These are phyloP conservation scores for Henckelia pumila DNA, from an alignment of 257 asterid species.

Conservation along the genomic window DNA sequence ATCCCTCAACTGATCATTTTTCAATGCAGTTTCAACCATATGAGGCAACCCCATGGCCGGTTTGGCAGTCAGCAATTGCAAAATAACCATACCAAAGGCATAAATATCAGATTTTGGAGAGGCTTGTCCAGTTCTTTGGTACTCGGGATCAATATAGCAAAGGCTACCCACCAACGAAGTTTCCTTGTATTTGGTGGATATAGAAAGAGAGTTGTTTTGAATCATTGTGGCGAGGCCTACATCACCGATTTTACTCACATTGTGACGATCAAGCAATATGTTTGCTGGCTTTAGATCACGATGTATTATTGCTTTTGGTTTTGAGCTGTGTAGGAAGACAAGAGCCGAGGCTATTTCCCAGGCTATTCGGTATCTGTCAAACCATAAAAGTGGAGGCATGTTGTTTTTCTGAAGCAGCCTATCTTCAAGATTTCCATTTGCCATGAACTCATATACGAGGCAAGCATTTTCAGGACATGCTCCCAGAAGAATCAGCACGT, in stretches of 20 bases:
- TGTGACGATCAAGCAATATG: constrained; percentile 73
- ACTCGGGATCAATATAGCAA: constrained; percentile 89
- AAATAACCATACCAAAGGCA: constrained; percentile 70
- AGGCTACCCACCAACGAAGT: constrained; percentile 65
- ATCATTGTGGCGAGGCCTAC: constrained; percentile 75
- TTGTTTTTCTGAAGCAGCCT: constrained; percentile 46
- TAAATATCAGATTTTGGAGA: constrained; percentile 71
- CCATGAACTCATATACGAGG: constrained; percentile 90
- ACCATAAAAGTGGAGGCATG: constrained; percentile 70
- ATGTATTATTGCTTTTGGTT: constrained; percentile 68
- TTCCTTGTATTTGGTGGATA: constrained; percentile 37
- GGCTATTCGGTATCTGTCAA: constrained; percentile 70
- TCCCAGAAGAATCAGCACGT: constrained; percentile 82
- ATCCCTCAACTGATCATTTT: constrained; percentile 32
- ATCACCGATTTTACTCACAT: constrained; percentile 82
- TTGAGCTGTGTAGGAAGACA: constrained; percentile 69
- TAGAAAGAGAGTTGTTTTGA: constrained; percentile 35
- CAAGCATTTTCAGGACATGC: constrained; percentile 77
- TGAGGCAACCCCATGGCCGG: constrained; percentile 62
- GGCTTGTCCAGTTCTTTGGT: constrained; percentile 71
- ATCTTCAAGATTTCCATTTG: constrained; percentile 83
- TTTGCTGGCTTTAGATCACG: constrained; percentile 94
- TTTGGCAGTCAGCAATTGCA: constrained; percentile 79
- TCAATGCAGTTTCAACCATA: constrained; percentile 58
- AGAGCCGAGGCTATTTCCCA: constrained; percentile 92